These are phyloP conservation scores for Botrytis squamosa DNA, from an alignment of 2,329 filamentous ascomycete genomes.

Conservation along the genomic window DNA sequence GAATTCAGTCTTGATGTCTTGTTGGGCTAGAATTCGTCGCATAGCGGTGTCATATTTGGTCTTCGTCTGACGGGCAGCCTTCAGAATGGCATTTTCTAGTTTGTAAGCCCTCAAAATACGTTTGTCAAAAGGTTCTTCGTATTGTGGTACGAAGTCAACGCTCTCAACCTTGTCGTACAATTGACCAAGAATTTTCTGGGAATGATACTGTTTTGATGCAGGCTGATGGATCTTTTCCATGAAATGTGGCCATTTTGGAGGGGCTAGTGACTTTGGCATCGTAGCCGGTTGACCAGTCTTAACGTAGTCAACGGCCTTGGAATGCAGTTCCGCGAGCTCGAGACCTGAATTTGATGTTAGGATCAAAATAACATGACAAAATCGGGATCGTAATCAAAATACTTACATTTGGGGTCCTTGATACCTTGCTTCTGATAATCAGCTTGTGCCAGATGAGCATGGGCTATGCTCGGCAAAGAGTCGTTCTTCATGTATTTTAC, in stretches of 20 bases:
- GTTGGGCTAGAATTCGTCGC: constrained; percentile 78
- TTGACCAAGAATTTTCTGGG: constrained; percentile 69
- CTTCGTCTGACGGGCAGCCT: constrained; percentile 67
- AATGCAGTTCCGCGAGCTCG: constrained; percentile 76
- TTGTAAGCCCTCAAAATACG: constrained; percentile 67
- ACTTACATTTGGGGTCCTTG: constrained; percentile 64
- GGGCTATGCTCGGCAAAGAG: constrained; percentile 74
- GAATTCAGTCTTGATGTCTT: constrained; percentile 82
- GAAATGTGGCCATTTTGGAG: constrained; percentile 75
- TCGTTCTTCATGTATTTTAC: constrained; percentile 93
- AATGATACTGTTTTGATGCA: constrained; percentile 57
- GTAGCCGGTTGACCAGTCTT: constrained; percentile 81
- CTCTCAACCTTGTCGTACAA: constrained; percentile 74
- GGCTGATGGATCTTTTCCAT: constrained; percentile 66
- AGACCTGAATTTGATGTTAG: constrained; percentile 49
- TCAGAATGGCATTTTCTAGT: constrained; percentile 54
- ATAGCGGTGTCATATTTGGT: constrained; percentile 73
- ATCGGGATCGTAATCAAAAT: neutral
- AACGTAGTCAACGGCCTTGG: constrained; percentile 87
- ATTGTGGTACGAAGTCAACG: constrained; percentile 71
- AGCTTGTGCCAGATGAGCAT: constrained; percentile 74
- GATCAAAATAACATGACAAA: neutral
- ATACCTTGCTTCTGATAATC: constrained; percentile 63
- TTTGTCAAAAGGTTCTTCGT: constrained; percentile 69
- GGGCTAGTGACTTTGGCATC: constrained; percentile 60